Evolutionary conservation across 2,329 filamentous ascomycete genomes (phyloP), one percentile per base, ranked within the genome.

Genomic region (Microcyclospora tardicrescens): DNA sequence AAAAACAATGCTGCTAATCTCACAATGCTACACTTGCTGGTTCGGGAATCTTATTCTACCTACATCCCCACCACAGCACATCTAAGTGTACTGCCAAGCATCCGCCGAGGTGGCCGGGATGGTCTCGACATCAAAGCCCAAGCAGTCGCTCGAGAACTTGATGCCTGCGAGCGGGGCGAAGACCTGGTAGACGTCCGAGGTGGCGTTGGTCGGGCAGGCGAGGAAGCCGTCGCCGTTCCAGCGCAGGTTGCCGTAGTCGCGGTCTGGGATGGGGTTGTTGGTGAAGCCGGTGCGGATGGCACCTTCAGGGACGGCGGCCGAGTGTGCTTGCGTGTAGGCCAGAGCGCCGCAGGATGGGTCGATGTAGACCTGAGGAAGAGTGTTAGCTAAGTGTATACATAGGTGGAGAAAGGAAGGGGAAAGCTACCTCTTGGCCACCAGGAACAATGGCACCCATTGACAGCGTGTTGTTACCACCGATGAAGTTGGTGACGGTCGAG

Each of bases 271-370:
- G 2, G 37, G 13, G 8, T 48, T 40, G 16, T 45, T 38, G 5
- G 19, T 43, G 51, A 54, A 58, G 16, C 55, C 55, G 27, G 35
- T 37, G n/a, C 36, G 36, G 28, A 48, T 43, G 19, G 53, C 45
- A 33, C 46, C 54, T 5, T 39, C 32, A n/a, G 56, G 56, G 13
- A 49, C 42, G 14, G 37, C 34, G 14, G 43, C 47, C 13, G 47
- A 52, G 51, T 56, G 51, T 5, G 54, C 44, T 16, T 36, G 33
- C 6, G 56, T 59, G 47, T 54, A 60, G 27, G 43, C 47, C 15
- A 60, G 39, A 3, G 43, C 39, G 31, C 57, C 57, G 29, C 42
- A 47, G 13, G 37, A 31, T 11, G 50, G 39, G 24, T 55, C 50
- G 43, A 59, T 49, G 50, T 55, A 59, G 36, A 50, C 48, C 38